These are phyloP conservation scores for Melocanna baccifera DNA, from an alignment of 176 grass and related monocot genomes.

Conservation along the genomic window DNA sequence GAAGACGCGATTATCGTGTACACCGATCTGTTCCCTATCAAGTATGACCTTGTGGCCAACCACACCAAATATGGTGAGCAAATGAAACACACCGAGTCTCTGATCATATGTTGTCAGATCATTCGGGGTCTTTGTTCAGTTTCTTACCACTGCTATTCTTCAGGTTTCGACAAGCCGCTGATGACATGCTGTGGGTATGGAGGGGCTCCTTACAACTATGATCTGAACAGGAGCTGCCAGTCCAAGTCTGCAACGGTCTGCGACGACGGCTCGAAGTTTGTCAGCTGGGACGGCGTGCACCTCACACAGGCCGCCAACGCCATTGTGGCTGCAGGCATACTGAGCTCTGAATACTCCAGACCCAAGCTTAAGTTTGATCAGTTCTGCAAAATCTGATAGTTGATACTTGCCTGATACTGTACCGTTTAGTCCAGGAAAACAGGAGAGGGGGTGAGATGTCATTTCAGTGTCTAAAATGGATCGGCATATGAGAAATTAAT, in stretches of 20 bases:
- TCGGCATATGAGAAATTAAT: not conserved
- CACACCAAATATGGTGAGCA: constrained; percentile 60
- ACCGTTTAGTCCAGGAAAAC: not conserved
- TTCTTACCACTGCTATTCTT: constrained; percentile 5
- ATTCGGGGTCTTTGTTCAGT: not conserved
- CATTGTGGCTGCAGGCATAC: constrained; percentile 17
- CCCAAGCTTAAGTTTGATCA: constrained; percentile 53
- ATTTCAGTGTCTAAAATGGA: constrained; percentile 9
- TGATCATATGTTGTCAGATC: not conserved
- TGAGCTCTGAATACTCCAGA: constrained; percentile 43
- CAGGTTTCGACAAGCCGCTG: constrained; percentile 66
- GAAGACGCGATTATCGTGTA: constrained; percentile 60
- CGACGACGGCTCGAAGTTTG: constrained; percentile 35
- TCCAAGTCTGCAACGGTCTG: constrained; percentile 11
- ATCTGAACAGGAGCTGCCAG: constrained; percentile 39
- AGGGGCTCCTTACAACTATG: constrained; percentile 62
- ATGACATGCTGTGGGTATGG: constrained; percentile 82
- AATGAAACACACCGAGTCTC: not conserved
- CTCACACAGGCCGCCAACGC: constrained; percentile 40
- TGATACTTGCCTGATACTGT: not conserved
- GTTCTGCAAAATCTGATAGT: constrained; percentile 57
- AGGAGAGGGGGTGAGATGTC: not conserved
- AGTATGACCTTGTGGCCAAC: constrained; percentile 83
- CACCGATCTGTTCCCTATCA: constrained; percentile 68
- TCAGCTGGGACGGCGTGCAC: constrained; percentile 56